A percentile compares a stretch with the other conserved stretches of the same genome.
These are phyloP conservation scores for Cryptomeria japonica DNA, from an alignment of 75 land plant genomes.

Conservation along the genomic window DNA sequence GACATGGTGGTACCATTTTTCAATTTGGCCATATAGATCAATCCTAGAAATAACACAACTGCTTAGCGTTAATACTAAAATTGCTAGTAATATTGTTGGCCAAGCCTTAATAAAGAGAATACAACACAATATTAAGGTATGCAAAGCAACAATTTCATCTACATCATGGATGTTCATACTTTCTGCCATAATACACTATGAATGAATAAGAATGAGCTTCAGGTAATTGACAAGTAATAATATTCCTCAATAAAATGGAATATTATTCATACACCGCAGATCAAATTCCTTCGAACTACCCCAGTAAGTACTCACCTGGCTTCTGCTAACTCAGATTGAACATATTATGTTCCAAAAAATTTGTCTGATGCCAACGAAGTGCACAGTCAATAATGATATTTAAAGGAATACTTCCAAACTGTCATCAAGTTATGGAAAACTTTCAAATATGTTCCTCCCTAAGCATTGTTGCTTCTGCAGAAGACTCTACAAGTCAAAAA, in stretches of 20 bases:
- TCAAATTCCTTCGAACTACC: not conserved
- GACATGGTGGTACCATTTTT: not conserved
- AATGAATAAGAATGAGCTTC: not conserved
- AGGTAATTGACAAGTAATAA: not conserved
- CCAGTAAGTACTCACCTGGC: not conserved
- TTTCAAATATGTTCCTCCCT: not conserved
- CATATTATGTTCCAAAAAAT: not conserved
- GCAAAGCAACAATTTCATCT: not conserved
- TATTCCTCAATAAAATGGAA: not conserved
- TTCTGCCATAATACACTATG: not conserved
- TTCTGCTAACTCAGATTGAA: not conserved
- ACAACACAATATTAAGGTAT: not conserved
- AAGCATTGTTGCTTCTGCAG: not conserved
- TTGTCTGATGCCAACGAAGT: not conserved
- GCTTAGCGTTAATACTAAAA: no score
- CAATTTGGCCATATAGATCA: not conserved
- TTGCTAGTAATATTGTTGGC: no score
- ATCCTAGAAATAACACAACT: not conserved
- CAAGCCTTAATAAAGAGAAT: not conserved
- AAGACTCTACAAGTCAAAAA: not conserved
- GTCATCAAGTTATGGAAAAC: not conserved
- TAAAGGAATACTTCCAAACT: not conserved
- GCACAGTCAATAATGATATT: not conserved
- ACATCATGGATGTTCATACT: not conserved
- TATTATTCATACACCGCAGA: not conserved